These are phyloP conservation scores for Ophiorrhiza pumila DNA, from an alignment of 257 asterid species.

Conservation along the genomic window DNA sequence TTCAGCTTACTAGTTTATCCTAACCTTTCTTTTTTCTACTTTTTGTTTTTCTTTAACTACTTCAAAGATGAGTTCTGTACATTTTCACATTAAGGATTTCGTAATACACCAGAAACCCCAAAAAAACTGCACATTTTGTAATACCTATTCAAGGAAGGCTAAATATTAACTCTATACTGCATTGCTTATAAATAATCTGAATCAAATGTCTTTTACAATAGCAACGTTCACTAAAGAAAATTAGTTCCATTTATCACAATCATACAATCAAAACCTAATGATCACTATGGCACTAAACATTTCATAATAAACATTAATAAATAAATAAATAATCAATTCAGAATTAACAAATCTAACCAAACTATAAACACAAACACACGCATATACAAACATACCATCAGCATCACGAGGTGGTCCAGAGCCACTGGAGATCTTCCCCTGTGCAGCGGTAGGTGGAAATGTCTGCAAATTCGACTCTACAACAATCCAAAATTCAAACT, in stretches of 20 bases:
- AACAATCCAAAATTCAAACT: constrained; percentile 21
- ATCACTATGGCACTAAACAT: neutral
- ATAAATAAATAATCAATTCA: neutral
- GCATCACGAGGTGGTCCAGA: constrained; percentile 97
- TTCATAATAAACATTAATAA: neutral
- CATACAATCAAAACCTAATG: neutral
- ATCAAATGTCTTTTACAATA: neutral
- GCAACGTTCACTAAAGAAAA: neutral
- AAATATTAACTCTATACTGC: neutral
- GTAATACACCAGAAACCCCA: neutral
- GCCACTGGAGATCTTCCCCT: constrained; percentile 80
- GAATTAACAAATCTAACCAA: constrained; percentile 2
- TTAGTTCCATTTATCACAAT: neutral
- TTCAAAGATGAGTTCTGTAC: neutral
- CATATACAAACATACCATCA: constrained; percentile 52
- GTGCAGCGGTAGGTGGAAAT: constrained; percentile 79
- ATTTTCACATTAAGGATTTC: neutral
- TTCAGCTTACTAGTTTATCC: neutral
- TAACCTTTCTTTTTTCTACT: neutral
- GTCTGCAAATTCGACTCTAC: constrained; percentile 93
- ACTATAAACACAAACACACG: neutral
- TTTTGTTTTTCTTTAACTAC: neutral
- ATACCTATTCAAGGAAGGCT: neutral
- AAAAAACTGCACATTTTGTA: neutral
- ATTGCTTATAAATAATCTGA: neutral